Evolutionary conservation across 768 basidiomycete genomes (phyloP), one percentile per base, ranked within the genome.

Genomic region (Termitomyces sp.): DNA sequence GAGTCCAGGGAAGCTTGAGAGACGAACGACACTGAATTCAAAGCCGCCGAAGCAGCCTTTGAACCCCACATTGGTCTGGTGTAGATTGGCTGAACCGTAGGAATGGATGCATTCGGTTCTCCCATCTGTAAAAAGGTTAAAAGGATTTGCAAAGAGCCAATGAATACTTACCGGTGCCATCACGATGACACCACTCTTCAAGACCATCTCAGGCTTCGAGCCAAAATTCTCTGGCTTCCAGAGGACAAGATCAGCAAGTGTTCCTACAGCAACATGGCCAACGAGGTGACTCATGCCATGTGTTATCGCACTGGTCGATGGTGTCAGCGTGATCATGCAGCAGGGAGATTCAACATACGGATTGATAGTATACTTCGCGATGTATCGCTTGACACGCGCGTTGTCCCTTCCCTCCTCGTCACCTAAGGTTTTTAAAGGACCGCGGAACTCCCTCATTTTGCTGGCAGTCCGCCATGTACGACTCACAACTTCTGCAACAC

Each of bases 201-300:
- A 78, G 46, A 98, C 88, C 89, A 93, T 89, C 70, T 95, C 91
- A 0, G 97, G 96, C 67, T 92, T 89, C 2, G 88, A 78, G 2
- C 96, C 97, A 71, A 98, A 98, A 69, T 89, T 87, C 69, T 93
- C 89, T 0, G 95, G 93, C 72, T 88, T 89, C 97, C 97, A 99
- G 0, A 98, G 78, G 0, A 98, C 95, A 46, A 99, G 82, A 70
- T 99, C 97, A 0, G 96, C 97, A 49, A 99, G 81, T 30, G 83
- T 88, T 18, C 92, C 93, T 3, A 82, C 79, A 1, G 86, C 84
- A 61, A 99, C 75, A 55, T 94, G 88, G 1, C 97, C 97, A 38
- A 98, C 85, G 33, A 91, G 63, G 68, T 93, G 88, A 59, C 87
- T 87, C 62, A 98, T 92, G 1, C 97, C 97, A 60, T 98, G 95